phyloP scores from a whole-genome alignment of 179 eudicot genomes.

The Silene vulgaris region DNA sequence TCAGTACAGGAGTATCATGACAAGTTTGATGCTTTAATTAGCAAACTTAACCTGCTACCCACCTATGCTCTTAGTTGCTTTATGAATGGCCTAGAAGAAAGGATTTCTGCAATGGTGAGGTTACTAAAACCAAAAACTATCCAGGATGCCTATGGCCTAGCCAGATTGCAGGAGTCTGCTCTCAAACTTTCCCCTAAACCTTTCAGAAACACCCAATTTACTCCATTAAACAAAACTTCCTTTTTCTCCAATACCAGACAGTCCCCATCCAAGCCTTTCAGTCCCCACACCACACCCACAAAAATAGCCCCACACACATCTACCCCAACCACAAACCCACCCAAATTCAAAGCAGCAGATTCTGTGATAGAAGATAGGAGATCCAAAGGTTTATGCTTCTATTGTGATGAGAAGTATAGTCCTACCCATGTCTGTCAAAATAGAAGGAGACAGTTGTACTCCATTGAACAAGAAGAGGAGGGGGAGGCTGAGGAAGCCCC shows the following conservation, averaged over 20 bases:
- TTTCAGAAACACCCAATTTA: no score
- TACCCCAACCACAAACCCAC: no score
- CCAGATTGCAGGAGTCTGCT: not conserved
- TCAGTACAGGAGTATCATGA: constrained; percentile 4
- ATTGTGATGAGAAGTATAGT: constrained; percentile 4
- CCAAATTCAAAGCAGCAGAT: not conserved
- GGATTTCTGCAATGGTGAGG: not conserved
- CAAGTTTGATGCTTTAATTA: not conserved
- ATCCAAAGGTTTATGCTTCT: not conserved
- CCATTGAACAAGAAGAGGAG: not conserved
- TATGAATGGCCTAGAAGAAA: not conserved
- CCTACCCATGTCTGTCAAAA: not conserved
- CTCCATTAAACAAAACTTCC: no score
- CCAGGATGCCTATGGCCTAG: not conserved
- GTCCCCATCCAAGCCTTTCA: no score
- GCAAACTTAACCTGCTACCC: not conserved
- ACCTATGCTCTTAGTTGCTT: not conserved
- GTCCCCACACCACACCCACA: no score
- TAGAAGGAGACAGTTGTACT: not conserved
- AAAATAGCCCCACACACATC: no score
- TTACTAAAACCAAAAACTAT: not conserved
- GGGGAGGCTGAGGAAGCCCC: no score
- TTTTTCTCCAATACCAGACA: no score
- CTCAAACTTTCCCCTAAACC: not conserved
- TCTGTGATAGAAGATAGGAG: not conserved